These are phyloP conservation scores for Trichoderma afroharzianum DNA, from an alignment of 2,329 filamentous ascomycete genomes.

Conservation along the genomic window DNA sequence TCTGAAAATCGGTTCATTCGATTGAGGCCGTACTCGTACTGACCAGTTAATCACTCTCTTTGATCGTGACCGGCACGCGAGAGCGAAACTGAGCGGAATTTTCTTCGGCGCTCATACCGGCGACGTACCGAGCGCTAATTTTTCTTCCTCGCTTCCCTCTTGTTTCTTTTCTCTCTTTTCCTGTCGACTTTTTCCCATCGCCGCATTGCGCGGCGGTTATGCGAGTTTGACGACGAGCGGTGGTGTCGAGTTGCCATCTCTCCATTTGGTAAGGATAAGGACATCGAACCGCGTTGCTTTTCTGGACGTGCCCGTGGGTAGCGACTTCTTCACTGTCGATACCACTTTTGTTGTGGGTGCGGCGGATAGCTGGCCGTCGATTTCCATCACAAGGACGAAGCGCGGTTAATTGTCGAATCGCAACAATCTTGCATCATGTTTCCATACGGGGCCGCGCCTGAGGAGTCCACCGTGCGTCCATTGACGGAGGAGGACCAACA, in stretches of 20 bases:
- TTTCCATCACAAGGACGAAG: conserved; percentile 14
- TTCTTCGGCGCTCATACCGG: not conserved
- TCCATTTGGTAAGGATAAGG: not conserved
- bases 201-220: conserved; percentile 13
- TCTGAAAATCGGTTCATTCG: not conserved
- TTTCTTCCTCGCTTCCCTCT: not conserved
- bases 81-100: not conserved
- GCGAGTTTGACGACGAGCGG: conserved; percentile 10
- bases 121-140: not conserved
- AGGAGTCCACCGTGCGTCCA: conserved; percentile 35
- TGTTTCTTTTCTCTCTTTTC: not conserved
- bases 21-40: not conserved
- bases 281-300: not conserved
- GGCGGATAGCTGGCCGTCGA: conserved; percentile 9
- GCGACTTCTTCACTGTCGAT: not conserved
- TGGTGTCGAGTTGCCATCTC: not conserved
- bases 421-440: conserved; percentile 29
- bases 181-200: not conserved
- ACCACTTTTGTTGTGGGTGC: not conserved
- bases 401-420: not conserved
- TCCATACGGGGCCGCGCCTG: conserved; percentile 30
- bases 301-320: not conserved
- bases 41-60: not conserved
- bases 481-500: conserved; percentile 39
- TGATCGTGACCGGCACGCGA: conserved; percentile 6